Conservation (phyloP, 768 basidiomycete genomes). For the Leccinum pellstonianum region DNA sequence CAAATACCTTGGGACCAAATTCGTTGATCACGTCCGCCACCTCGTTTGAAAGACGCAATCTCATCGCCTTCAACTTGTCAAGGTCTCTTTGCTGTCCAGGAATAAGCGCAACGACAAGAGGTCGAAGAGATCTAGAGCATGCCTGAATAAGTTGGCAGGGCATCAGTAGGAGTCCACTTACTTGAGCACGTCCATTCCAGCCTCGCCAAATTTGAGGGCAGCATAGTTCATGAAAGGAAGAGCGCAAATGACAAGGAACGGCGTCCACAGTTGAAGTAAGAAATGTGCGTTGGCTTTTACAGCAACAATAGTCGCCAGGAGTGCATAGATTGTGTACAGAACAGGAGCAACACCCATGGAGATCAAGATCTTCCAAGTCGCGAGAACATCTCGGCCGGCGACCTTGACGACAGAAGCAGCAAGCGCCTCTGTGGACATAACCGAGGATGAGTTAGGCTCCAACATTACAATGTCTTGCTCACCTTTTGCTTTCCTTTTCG, state of each 20-base stretch:
- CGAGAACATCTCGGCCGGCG: constrained; percentile 93
- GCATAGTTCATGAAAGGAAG: constrained; percentile 90
- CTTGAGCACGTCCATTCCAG: constrained; percentile 97
- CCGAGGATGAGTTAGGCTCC: neutral
- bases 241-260: constrained; percentile 67
- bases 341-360: constrained; percentile 89
- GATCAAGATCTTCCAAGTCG: constrained; percentile 96
- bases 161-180: constrained; percentile 39
- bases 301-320: constrained; percentile 72
- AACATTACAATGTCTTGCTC: neutral
- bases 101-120: constrained; percentile 80
- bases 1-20: constrained; percentile 83
- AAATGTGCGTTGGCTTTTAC: constrained; percentile 63
- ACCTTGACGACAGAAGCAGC: constrained; percentile 95
- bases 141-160: constrained; percentile 8
- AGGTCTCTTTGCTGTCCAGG: constrained; percentile 87
- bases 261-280: constrained; percentile 69
- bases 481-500: constrained; percentile 90
- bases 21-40: constrained; percentile 82
- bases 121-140: constrained; percentile 75
- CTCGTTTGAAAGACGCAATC: constrained; percentile 77
- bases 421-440: constrained; percentile 68
- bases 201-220: constrained; percentile 96
- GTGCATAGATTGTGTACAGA: constrained; percentile 79
- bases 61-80: constrained; percentile 69